Evolutionary conservation across 257 asterid species (phyloP).

Genomic region (Solanum medicagineum): DNA sequence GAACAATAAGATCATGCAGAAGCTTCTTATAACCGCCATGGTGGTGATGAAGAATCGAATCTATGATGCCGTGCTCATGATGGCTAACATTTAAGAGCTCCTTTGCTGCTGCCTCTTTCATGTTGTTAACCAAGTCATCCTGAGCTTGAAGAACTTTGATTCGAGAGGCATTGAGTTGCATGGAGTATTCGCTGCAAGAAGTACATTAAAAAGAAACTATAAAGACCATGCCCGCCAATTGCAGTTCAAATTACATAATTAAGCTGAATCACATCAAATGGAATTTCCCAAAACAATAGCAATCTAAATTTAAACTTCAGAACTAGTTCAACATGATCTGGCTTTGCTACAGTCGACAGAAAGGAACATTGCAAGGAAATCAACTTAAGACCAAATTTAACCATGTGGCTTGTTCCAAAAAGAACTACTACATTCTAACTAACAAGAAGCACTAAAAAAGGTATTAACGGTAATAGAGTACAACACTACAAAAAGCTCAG

Average conservation of each 20-base stretch:
- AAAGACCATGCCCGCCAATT: background rate
- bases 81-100: conserved; percentile 52
- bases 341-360: background rate
- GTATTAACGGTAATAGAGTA: background rate
- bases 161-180: conserved; percentile 83
- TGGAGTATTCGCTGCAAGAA: conserved; percentile 59
- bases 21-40: conserved; percentile 31
- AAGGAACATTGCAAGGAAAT: background rate
- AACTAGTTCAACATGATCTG: background rate
- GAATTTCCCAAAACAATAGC: background rate
- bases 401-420: background rate
- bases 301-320: background rate
- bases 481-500: background rate
- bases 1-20: conserved; percentile 65
- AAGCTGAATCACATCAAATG: background rate
- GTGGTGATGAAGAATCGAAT: background rate
- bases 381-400: background rate
- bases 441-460: background rate
- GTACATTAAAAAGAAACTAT: background rate
- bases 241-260: background rate
- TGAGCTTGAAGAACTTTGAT: conserved; percentile 79
- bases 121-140: conserved; percentile 57
- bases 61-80: conserved; percentile 22
- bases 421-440: background rate
- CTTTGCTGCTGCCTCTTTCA: conserved; percentile 58